Evolutionary conservation across 805 yeast species (phyloP), one percentile per base, ranked within the genome.

Genomic region (Cyberlindnera meyerae): DNA sequence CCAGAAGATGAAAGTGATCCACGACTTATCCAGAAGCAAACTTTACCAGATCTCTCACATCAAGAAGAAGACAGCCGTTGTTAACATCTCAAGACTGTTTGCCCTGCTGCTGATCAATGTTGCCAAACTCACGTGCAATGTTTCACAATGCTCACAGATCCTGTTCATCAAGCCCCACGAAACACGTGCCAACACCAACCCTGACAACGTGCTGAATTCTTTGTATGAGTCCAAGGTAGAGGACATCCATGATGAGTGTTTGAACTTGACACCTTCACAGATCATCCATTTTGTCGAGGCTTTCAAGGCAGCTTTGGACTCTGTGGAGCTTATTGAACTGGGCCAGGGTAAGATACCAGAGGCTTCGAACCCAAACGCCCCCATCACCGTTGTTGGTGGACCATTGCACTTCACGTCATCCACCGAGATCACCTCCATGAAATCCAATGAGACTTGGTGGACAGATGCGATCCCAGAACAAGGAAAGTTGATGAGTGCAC

Each of bases 271-370:
- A 8, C 35, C 45, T 5, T 30, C 41, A 5, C 58, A 61, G 31
- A 53, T 66, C 60, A 41, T 41, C 9, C 61, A 66, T 29, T 48
- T 62, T 31, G 28, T 67, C 5, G 34, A 45, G 6, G 40, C 66
- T 4, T 44, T 67, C 32, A 36, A 35, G 28, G 44, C 66, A 1
- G 49, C 65, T 1, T 42, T 55, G 22, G 62, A 60, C 8, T 47
- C 61, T 11, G 54, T 65, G 6, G 45, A 55, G 11, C 36, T 67
- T 16, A 37, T 71, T 13, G 69, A 67, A 33, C 34, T 70, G 8
- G 73, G 70, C 5, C 54, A 58, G 39, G 72, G 71, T 9, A 51
- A 54, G 7, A 49, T 60, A n/a, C 55, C 55, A 5, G 61, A 56
- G 26, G 44, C 43, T 9, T 13, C 28, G 1, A 27, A 36, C n/a